Percentiles rank a stretch among this genome's conserved stretches.
These are phyloP conservation scores for Boletus smithii DNA, from an alignment of 1,284 basidiomycete genomes.

Conservation along the genomic window DNA sequence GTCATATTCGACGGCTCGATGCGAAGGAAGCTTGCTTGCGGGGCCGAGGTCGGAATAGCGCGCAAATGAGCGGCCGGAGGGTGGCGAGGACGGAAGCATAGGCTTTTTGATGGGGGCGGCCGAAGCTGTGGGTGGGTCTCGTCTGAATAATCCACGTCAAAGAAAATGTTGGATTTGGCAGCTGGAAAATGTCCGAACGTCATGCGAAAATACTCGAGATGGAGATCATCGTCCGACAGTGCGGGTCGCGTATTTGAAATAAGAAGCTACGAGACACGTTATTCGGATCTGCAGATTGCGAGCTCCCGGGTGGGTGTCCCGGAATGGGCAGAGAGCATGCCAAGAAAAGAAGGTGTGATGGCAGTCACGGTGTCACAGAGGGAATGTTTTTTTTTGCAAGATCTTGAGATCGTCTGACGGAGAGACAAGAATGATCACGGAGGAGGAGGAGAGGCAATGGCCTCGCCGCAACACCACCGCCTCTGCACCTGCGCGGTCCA, in stretches of 20 bases:
- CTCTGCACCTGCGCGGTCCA: too few species aligned
- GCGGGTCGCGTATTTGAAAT: slow-evolving; percentile 30
- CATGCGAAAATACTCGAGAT: slow-evolving; percentile 1
- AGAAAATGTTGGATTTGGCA: not conserved
- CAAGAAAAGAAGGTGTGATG: slow-evolving; percentile 18
- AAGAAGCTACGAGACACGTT: slow-evolving; percentile 31
- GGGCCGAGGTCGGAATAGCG: slow-evolving; percentile 19
- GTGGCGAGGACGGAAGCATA: slow-evolving; percentile 15
- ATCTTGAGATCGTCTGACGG: not conserved
- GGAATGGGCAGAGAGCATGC: slow-evolving; percentile 14
- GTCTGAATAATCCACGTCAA: not conserved
- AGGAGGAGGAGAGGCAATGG: not conserved
- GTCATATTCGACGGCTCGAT: slow-evolving; percentile 20
- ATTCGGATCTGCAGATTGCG: slow-evolving; percentile 34
- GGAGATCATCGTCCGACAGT: slow-evolving; percentile 12
- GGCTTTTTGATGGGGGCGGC: slow-evolving; percentile 17
- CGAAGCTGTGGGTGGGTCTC: slow-evolving; percentile 1
- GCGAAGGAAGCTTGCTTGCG: slow-evolving; percentile 12
- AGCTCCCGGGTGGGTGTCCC: not conserved
- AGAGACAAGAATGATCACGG: not conserved
- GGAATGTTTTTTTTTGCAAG: slow-evolving; percentile 1
- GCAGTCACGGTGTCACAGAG: slow-evolving; percentile 21
- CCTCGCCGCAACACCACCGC: too few species aligned
- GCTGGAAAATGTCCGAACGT: slow-evolving; percentile 5
- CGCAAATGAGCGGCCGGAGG: not conserved